phyloP scores from a whole-genome alignment of 2,329 filamentous ascomycete genomes.

The Sclerotinia sclerotiorum region DNA sequence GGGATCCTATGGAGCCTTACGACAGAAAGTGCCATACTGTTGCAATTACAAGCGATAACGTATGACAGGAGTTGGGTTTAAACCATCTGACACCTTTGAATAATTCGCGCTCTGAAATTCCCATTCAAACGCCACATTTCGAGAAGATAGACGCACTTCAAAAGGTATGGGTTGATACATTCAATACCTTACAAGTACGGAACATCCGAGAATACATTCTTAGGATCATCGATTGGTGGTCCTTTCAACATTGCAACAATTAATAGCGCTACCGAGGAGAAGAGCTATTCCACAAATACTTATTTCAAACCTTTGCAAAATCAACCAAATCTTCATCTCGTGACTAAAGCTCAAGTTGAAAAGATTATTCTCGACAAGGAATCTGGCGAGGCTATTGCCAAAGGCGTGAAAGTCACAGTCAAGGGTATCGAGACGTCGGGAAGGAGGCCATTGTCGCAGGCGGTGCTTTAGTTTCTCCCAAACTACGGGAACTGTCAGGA shows the following conservation, averaged over 20 bases:
- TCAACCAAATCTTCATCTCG: neutral
- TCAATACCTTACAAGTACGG: neutral
- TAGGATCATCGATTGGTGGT: neutral
- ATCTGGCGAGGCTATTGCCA: neutral
- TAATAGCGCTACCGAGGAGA: neutral
- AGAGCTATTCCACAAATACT: neutral
- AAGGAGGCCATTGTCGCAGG: slow-evolving; percentile 38
- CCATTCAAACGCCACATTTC: slow-evolving; percentile 13
- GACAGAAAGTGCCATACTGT: slow-evolving; percentile 42
- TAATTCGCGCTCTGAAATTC: neutral
- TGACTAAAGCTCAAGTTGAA: slow-evolving; percentile 6
- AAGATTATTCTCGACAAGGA: neutral
- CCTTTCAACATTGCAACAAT: neutral
- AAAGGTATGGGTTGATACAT: slow-evolving; percentile 14
- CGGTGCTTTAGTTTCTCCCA: slow-evolving; percentile 38
- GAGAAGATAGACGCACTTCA: neutral
- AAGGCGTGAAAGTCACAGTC: slow-evolving; percentile 28
- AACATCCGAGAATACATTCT: slow-evolving; percentile 4
- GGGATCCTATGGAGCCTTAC: slow-evolving; percentile 41
- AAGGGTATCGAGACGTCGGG: slow-evolving; percentile 34
- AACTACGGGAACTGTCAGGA: slow-evolving; percentile 41
- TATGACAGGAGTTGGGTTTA: slow-evolving; percentile 7
- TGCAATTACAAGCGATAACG: neutral
- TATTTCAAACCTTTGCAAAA: slow-evolving; percentile 8
- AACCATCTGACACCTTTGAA: neutral